Evolutionary conservation across 2,329 filamentous ascomycete species (phyloP), one percentile per base, ranked within the genome.

Genomic region (Botrytis byssoidea): DNA sequence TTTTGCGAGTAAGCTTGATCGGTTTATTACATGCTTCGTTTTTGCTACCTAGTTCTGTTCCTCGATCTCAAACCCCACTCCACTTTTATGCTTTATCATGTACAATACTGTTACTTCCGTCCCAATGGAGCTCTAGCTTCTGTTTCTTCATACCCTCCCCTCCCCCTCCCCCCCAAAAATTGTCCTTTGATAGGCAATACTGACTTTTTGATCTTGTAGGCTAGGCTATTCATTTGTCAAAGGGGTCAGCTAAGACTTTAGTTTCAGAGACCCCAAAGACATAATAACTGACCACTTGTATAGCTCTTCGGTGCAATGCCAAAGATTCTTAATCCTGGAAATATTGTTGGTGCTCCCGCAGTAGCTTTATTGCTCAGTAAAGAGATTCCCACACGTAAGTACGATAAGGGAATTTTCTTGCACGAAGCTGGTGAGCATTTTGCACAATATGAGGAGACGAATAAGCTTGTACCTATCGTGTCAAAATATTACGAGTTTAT

Each of bases 331-430:
- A 67, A 67, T 40, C 67, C 67, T 18, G 67, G 7, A 22, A 10
- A 16, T 1, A 29, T 44, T 42, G n/a, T 60, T 44, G 51, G 67
- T 35, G 48, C 67, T 42, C 48, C 67, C 44, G 37, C 18, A 35
- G 35, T 60, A n/a, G 6, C 32, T 55, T 18, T 67, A 1, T 29
- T 67, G 16, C 65, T 67, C 25, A 67, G 25, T 29, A 55, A 67
- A 67, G 65, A 67, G 25, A 67, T 67, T 55, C 65, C 65, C 25
- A 14, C 65, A 25, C 65, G 46, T 40, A 51, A 40, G 9, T 70
- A 70, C 29, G 67, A 44, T 6, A 60, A 70, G 16, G 67, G 67
- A n/a, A 44, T 70, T 18, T 70, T 59, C 46, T 70, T 70, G 22
- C 55, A 57, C 37, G 67, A 70, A 44, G n/a, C 35, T 35, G 67